phyloP scores from a whole-genome alignment of 2,329 filamentous ascomycete genomes.

The Colletotrichum kahawae region DNA sequence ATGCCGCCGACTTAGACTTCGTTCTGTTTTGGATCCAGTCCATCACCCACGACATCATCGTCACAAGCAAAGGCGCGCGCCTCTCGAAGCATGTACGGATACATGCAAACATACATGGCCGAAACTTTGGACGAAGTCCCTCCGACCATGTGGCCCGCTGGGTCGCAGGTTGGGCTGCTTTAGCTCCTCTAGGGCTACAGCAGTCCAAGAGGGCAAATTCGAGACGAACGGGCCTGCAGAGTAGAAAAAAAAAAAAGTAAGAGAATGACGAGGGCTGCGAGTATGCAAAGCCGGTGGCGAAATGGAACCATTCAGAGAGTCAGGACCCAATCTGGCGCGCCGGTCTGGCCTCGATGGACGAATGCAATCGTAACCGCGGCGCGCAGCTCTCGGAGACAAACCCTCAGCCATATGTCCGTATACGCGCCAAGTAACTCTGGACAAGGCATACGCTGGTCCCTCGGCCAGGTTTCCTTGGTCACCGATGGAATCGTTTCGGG shows the following conservation, averaged over 20 bases:
- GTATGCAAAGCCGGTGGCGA: constrained; percentile 37
- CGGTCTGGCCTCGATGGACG: background rate
- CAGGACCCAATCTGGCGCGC: constrained; percentile 36
- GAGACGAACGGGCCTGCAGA: background rate
- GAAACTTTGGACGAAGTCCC: constrained; percentile 16
- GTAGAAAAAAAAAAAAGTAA: background rate
- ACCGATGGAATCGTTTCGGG: background rate
- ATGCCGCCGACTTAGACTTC: constrained; percentile 15
- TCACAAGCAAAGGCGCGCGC: constrained; percentile 23
- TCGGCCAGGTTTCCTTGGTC: background rate
- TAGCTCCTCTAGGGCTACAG: constrained; percentile 18
- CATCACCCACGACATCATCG: constrained; percentile 12
- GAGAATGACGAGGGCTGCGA: constrained; percentile 8
- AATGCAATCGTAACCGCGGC: background rate
- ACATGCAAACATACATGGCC: constrained; percentile 13
- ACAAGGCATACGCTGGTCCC: background rate
- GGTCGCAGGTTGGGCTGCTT: constrained; percentile 18
- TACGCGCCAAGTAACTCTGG: background rate
- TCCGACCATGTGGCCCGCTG: constrained; percentile 16
- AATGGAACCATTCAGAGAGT: constrained; percentile 41
- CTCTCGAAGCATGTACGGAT: constrained; percentile 2
- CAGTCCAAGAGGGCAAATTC: constrained; percentile 22
- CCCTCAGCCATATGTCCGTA: background rate
- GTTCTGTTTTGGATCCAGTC: background rate
- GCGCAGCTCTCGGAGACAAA: background rate